Evolutionary conservation across 164 flowering plant species (phyloP).

Genomic region (Dillenia turbinata): DNA sequence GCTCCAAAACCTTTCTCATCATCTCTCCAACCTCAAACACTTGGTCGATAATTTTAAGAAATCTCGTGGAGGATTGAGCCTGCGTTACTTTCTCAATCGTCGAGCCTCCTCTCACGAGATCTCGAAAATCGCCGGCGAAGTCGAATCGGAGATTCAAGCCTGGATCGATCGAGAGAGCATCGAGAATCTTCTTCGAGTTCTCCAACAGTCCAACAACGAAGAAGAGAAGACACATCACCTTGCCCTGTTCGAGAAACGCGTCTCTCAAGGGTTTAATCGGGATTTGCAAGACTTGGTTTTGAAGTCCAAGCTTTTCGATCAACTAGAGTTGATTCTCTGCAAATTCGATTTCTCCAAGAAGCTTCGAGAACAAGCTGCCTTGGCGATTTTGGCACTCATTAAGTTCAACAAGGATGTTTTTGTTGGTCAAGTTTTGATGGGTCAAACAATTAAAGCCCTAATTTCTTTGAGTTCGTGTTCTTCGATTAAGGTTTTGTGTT

Average conservation of each 20-base stretch:
- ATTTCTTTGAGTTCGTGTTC: slow-evolving; percentile 34
- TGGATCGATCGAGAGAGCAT: slow-evolving; percentile 81
- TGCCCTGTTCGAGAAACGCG: slow-evolving; percentile 38
- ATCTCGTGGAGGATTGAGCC: slow-evolving; percentile 19
- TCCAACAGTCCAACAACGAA: slow-evolving; percentile 18
- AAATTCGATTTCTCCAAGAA: slow-evolving; percentile 22
- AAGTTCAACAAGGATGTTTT: slow-evolving; percentile 89
- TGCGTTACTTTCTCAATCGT: slow-evolving; percentile 49
- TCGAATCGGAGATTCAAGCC: slow-evolving; percentile 69
- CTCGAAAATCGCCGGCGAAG: slow-evolving; percentile 60
- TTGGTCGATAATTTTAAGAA: slow-evolving; percentile 26
- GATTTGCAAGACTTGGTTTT: slow-evolving; percentile 68
- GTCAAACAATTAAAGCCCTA: slow-evolving; percentile 42
- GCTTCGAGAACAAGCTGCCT: slow-evolving; percentile 50
- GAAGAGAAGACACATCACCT: slow-evolving; percentile 35
- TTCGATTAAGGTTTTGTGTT: slow-evolving; percentile 50
- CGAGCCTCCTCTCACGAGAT: slow-evolving; percentile 55
- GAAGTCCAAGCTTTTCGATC: slow-evolving; percentile 39
- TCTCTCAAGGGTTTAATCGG: slow-evolving; percentile 55
- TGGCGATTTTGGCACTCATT: slow-evolving; percentile 48
- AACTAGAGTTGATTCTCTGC: slow-evolving; percentile 48
- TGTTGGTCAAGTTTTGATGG: slow-evolving; percentile 73
- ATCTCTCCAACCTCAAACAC: slow-evolving; percentile 38
- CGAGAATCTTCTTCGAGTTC: slow-evolving; percentile 29
- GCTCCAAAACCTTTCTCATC: slow-evolving; percentile 49